Evolutionary conservation across 75 land plant genomes (phyloP).

Genomic region (Picea glauca): DNA sequence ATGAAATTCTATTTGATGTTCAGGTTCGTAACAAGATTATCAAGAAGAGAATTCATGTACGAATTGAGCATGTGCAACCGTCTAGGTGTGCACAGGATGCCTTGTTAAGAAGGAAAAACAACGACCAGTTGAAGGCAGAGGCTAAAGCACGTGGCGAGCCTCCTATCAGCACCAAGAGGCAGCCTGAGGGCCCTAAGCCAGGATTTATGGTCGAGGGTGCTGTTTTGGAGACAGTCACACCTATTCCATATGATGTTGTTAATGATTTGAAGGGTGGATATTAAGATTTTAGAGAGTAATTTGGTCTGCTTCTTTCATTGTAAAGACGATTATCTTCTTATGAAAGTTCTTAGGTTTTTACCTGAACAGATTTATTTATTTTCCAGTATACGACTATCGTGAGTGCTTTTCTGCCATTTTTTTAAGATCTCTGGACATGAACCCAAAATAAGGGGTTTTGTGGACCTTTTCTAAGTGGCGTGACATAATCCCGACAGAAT

Average conservation of each 20-base stretch:
- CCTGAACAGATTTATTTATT: too few species aligned
- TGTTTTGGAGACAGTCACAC: slow-evolving; percentile 53
- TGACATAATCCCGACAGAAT: too few species aligned
- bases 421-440: too few species aligned
- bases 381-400: too few species aligned
- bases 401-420: too few species aligned
- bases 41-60: slow-evolving; percentile 52
- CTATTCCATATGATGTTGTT: slow-evolving; percentile 66
- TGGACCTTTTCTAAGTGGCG: too few species aligned
- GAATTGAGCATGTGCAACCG: slow-evolving; percentile 62
- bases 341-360: too few species aligned
- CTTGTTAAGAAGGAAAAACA: slow-evolving; percentile 22
- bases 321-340: too few species aligned
- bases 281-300: background rate
- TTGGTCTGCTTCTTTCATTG: too few species aligned
- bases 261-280: slow-evolving; percentile 67
- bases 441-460: too few species aligned
- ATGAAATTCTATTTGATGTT: background rate
- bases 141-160: slow-evolving; percentile 44
- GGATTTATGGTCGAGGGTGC: slow-evolving; percentile 53
- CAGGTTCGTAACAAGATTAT: slow-evolving; percentile 58
- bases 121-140: slow-evolving; percentile 42
- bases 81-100: slow-evolving; percentile 54
- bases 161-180: slow-evolving; percentile 40
- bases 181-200: slow-evolving; percentile 54